A percentile compares a stretch with the other conserved stretches of the same genome.
phyloP scores from a whole-genome alignment of 2,329 filamentous ascomycete species.

The Beauveria brongniartii region DNA sequence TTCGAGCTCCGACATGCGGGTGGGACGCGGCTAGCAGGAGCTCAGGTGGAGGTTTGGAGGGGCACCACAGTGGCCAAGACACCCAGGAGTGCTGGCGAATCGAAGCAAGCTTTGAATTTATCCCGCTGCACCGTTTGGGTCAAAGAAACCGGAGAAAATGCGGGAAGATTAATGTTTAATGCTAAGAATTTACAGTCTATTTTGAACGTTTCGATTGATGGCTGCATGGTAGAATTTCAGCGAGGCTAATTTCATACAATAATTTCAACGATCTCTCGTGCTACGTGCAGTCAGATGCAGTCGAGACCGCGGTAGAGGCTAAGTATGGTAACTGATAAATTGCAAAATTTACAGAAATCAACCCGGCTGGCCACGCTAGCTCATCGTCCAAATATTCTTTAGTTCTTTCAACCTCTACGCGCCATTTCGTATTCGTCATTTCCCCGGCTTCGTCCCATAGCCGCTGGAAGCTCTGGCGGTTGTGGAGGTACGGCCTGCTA shows the following conservation, averaged over 20 bases:
- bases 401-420: conserved; percentile 31
- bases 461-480: conserved; percentile 39
- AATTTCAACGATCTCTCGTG: too few species aligned
- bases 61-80: too few species aligned
- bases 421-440: conserved; percentile 42
- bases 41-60: not conserved
- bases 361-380: not conserved
- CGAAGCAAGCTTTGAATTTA: too few species aligned
- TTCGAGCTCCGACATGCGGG: not conserved
- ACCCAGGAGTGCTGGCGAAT: too few species aligned
- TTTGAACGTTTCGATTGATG: too few species aligned
- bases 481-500: conserved; percentile 36
- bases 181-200: too few species aligned
- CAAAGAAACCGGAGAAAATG: too few species aligned
- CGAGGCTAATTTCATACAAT: too few species aligned
- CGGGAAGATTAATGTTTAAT: too few species aligned
- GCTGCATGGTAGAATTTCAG: too few species aligned
- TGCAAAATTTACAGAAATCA: conserved; percentile 6
- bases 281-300: not conserved
- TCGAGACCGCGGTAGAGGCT: not conserved
- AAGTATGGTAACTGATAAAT: conserved; percentile 10
- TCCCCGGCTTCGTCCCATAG: conserved; percentile 47
- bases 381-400: not conserved
- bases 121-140: too few species aligned
- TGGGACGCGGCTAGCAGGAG: conserved; percentile 3